phyloP scores from a whole-genome alignment of 495 filamentous ascomycete genomes.

The Aspergillus campestris region DNA sequence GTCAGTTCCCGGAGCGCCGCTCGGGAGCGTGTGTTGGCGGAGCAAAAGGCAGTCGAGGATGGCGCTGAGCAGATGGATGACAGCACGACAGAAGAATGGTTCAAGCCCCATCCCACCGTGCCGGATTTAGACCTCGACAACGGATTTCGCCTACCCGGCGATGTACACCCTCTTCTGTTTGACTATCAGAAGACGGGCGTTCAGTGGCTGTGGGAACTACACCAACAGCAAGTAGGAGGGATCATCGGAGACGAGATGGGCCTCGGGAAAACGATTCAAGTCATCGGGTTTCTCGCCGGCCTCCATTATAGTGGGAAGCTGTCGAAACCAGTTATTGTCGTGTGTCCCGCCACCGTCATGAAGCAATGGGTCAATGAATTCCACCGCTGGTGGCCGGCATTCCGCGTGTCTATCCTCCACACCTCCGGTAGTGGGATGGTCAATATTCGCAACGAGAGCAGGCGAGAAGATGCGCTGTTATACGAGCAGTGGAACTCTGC shows the following conservation, averaged over 20 bases:
- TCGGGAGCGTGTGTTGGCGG: slow-evolving; percentile 37
- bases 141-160: slow-evolving; percentile 75
- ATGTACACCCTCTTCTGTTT: slow-evolving; percentile 83
- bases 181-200: slow-evolving; percentile 94
- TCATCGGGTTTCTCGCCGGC: slow-evolving; percentile 84
- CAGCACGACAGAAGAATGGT: slow-evolving; percentile 59
- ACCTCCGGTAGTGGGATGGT: slow-evolving; percentile 95
- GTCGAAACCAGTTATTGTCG: slow-evolving; percentile 75
- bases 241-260: slow-evolving; percentile 99
- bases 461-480: slow-evolving; percentile 57
- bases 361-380: slow-evolving; percentile 98
- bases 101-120: slow-evolving; percentile 72
- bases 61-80: slow-evolving; percentile 13
- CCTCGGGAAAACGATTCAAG: slow-evolving; percentile 89
- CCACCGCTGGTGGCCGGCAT: slow-evolving; percentile 93
- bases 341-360: slow-evolving; percentile 88
- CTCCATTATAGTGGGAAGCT: slow-evolving; percentile 84
- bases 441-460: slow-evolving; percentile 60
- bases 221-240: slow-evolving; percentile 79
- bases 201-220: slow-evolving; percentile 93
- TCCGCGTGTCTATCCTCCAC: slow-evolving; percentile 90
- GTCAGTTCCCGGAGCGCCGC: slow-evolving; percentile 57
- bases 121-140: slow-evolving; percentile 64
- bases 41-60: slow-evolving; percentile 14
- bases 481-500: slow-evolving; percentile 28